These are phyloP conservation scores for Homolaphlyctis polyrhiza DNA, from an alignment of 371 early-diverging fungal genomes.

Conservation along the genomic window DNA sequence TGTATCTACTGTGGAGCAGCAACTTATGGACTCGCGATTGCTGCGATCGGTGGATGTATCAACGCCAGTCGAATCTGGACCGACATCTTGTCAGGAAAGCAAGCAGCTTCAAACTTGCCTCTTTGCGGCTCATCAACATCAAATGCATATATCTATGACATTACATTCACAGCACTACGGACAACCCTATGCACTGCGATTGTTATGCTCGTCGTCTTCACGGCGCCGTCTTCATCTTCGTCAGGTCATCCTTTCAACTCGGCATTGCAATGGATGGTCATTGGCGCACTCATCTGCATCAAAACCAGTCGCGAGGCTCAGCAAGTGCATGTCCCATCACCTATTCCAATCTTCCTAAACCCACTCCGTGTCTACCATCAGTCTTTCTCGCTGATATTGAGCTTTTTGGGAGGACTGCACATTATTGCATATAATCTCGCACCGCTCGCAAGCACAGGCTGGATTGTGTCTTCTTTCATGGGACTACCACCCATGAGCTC, in stretches of 20 bases:
- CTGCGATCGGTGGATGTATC: conserved; percentile 9
- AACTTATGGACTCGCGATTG: not conserved
- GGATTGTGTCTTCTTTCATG: not conserved
- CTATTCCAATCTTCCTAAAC: conserved; percentile 16
- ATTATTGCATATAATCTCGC: not conserved
- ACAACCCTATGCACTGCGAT: not conserved
- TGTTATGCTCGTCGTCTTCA: not conserved
- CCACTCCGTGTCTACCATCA: conserved; percentile 7
- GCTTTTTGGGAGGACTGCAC: conserved; percentile 5
- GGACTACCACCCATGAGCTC: not conserved
- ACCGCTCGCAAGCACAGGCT: conserved; percentile 4
- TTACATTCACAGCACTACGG: not conserved
- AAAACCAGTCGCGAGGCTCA: conserved; percentile 16
- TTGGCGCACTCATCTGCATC: not conserved
- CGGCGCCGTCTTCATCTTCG: not conserved
- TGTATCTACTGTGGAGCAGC: not conserved
- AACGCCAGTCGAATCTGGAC: conserved; percentile 11
- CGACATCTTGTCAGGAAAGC: conserved; percentile 1
- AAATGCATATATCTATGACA: no score
- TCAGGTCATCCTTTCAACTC: not conserved
- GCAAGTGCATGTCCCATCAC: conserved; percentile 15
- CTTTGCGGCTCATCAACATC: no score
- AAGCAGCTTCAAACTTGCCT: no score
- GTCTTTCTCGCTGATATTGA: not conserved
- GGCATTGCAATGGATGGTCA: not conserved